Evolutionary conservation across 495 filamentous ascomycete species (phyloP), one percentile per base, ranked within the genome.

Genomic region (Parathielavia appendiculata): DNA sequence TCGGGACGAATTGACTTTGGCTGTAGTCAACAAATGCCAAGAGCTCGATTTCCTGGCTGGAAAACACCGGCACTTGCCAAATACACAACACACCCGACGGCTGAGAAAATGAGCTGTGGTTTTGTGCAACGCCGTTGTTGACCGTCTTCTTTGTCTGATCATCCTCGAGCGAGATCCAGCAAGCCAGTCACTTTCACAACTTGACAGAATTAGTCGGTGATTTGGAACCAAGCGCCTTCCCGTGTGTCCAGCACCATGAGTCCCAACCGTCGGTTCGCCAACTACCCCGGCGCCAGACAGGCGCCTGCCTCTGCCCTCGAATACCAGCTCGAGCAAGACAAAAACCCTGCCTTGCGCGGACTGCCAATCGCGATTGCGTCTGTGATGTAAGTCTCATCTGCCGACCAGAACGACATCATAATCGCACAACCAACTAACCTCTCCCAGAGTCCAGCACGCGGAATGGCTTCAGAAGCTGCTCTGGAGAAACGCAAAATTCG

Each of bases 401-500:
- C 22, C 10, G 39, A 11, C 2, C 35, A 0, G 7, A 6, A 4
- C 5, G 54, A 30, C 10, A 47, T 30, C n/a, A 16, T 49, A 14
- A 30, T 32, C 22, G 12, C 26, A 11, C 41, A 49, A 32, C 48
- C 16, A 10, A 43, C 19, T 23, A 4, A 47, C 17, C 17, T 9
- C 26, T 22, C 41, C 40, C 41, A 78, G 75, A n/a, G 44, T 73
- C 19, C 44, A 61, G 8, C 59, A 58, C 40, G 50, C 61, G 12
- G 43, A 56, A 12, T 65, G 62, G 10, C 5, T 76, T 6, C 69
- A 71, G 17, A 67, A 67, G 23, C 61, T 62, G 5, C 56, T 75
- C 20, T 96, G 87, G 88, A 71, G 63, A 46, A 92, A 91, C 73
- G 89, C 89, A 30, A 85, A 86, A 20, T 90, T 97, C 60, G 76